Percentiles rank a stretch among this genome's conserved stretches.
Evolutionary conservation across 2,329 filamentous ascomycete genomes (phyloP).

Genomic region (Lachnellula willkommii): DNA sequence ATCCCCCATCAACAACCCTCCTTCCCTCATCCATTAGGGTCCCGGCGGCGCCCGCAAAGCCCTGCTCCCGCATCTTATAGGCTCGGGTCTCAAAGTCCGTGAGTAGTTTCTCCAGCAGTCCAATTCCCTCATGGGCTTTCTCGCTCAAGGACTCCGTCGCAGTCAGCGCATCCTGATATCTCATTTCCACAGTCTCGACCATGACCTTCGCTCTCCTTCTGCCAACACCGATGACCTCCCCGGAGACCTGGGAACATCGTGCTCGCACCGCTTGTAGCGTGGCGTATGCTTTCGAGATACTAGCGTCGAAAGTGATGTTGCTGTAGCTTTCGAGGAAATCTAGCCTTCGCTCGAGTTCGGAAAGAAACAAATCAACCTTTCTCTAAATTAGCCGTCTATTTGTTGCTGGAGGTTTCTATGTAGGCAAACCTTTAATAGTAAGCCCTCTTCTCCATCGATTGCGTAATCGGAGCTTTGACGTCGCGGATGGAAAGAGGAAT

Average conservation of each 20-base stretch:
- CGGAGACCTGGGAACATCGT: conserved; percentile 83
- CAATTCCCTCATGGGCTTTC: conserved; percentile 82
- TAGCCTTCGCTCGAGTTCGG: conserved; percentile 78
- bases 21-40: conserved; percentile 72
- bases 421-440: conserved; percentile 50
- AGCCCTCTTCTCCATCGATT: conserved; percentile 57
- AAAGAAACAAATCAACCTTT: conserved; percentile 73
- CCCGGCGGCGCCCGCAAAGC: conserved; percentile 66
- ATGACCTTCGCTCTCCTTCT: conserved; percentile 78
- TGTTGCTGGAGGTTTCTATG: not conserved
- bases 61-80: conserved; percentile 71
- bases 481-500: conserved; percentile 51
- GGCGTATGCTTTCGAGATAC: conserved; percentile 76
- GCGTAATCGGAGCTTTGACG: conserved; percentile 53
- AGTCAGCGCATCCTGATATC: conserved; percentile 80
- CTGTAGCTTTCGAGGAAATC: conserved; percentile 86
- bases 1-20: conserved; percentile 72
- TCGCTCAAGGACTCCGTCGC: conserved; percentile 85
- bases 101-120: conserved; percentile 78
- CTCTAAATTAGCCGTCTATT: conserved; percentile 5
- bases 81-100: conserved; percentile 79
- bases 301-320: conserved; percentile 75
- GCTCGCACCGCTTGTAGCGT: conserved; percentile 83
- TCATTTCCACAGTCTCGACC: conserved; percentile 83
- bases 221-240: conserved; percentile 82